Evolutionary conservation across 2,329 filamentous ascomycete genomes (phyloP).

Genomic region (Dactylellina drechsleri): DNA sequence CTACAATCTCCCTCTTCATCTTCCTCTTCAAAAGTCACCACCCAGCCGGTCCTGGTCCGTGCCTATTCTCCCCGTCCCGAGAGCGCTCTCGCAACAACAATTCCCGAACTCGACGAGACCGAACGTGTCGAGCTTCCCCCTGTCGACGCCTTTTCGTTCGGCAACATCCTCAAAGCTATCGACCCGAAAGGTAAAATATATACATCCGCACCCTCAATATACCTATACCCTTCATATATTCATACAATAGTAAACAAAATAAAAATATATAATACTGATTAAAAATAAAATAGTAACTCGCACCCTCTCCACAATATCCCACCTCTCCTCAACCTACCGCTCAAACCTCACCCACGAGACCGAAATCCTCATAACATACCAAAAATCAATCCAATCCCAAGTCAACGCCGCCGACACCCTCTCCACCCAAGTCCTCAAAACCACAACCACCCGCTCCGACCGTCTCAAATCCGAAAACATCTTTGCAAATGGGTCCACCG

Average conservation of each 20-base stretch:
- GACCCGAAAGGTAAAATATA: slow-evolving; percentile 58
- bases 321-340: slow-evolving; percentile 57
- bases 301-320: slow-evolving; percentile 56
- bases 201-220: background rate
- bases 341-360: slow-evolving; percentile 56
- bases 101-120: slow-evolving; percentile 54
- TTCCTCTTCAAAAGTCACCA: slow-evolving; percentile 6
- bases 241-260: background rate
- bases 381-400: slow-evolving; percentile 57
- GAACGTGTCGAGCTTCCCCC: slow-evolving; percentile 57
- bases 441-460: slow-evolving; percentile 58
- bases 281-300: slow-evolving; percentile 53
- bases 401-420: slow-evolving; percentile 57
- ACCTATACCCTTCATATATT: background rate
- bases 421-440: slow-evolving; percentile 56
- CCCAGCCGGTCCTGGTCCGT: slow-evolving; percentile 42
- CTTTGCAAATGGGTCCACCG: slow-evolving; percentile 56
- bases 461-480: slow-evolving; percentile 55
- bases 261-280: slow-evolving; percentile 11
- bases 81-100: slow-evolving; percentile 32
- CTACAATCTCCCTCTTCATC: too few relatives aligned
- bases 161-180: slow-evolving; percentile 58
- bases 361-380: slow-evolving; percentile 55
- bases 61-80: slow-evolving; percentile 41
- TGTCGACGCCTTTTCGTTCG: slow-evolving; percentile 58